Conservation (phyloP, 495 filamentous ascomycete species). For the Neurospora discreta region DNA sequence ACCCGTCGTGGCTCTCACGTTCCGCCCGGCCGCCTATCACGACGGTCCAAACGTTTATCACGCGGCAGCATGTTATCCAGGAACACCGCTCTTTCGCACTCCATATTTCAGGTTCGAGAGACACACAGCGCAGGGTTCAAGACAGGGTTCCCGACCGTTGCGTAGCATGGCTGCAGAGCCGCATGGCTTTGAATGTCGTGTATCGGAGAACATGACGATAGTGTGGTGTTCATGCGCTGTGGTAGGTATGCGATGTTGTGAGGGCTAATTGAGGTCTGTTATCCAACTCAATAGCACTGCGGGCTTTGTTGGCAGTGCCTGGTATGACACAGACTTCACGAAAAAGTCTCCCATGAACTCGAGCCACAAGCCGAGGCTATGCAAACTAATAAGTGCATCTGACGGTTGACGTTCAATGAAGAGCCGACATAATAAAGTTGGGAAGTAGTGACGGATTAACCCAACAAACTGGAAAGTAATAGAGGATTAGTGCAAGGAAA, state of each 20-base stretch:
- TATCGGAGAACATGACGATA: neutral
- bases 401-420: neutral
- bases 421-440: neutral
- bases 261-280: neutral
- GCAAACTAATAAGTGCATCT: neutral
- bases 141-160: neutral
- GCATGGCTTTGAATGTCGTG: neutral
- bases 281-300: neutral
- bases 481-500: neutral
- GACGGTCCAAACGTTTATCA: neutral
- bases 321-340: neutral
- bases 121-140: neutral
- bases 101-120: neutral
- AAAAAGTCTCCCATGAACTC: neutral
- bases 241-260: neutral
- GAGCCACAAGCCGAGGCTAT: neutral
- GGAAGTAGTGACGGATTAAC: neutral
- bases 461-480: neutral
- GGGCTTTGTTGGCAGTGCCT: neutral
- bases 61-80: neutral
- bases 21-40: neutral
- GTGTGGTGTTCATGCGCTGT: neutral
- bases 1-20: neutral
- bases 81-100: neutral
- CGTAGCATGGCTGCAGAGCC: neutral